Conservation (phyloP, 495 filamentous ascomycete genomes). For the Xylaria venustula region DNA sequence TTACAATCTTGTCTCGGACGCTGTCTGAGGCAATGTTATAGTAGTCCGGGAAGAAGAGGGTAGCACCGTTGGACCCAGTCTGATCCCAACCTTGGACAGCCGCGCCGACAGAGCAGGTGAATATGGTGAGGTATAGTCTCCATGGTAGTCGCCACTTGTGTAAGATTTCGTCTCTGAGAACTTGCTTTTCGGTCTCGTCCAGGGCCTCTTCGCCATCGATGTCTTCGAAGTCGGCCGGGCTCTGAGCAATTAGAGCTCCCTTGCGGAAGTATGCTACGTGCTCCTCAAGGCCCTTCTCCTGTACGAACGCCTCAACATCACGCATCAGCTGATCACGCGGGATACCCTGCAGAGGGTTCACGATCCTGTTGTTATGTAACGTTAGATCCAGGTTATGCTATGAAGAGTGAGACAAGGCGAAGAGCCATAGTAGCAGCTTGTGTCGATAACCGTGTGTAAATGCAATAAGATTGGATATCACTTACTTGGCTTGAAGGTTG, state of each 20-base stretch:
- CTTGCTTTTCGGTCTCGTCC: slow-evolving; percentile 50
- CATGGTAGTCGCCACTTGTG: slow-evolving; percentile 66
- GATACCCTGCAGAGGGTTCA: slow-evolving; percentile 61
- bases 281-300: slow-evolving; percentile 49
- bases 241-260: slow-evolving; percentile 66
- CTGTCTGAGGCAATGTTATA: slow-evolving; percentile 44
- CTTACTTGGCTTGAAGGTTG: slow-evolving; percentile 48
- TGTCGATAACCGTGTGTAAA: not conserved
- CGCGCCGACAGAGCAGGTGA: slow-evolving; percentile 70
- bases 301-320: slow-evolving; percentile 56
- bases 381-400: slow-evolving; percentile 14
- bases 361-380: slow-evolving; percentile 35
- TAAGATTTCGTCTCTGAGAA: slow-evolving; percentile 55
- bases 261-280: slow-evolving; percentile 52
- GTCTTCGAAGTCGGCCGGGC: slow-evolving; percentile 52
- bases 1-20: slow-evolving; percentile 50
- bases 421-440: not conserved
- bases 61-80: slow-evolving; percentile 74
- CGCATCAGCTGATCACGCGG: slow-evolving; percentile 50
- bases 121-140: slow-evolving; percentile 62
- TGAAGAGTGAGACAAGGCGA: not conserved
- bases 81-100: slow-evolving; percentile 75
- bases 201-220: slow-evolving; percentile 52
- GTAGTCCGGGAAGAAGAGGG: slow-evolving; percentile 58
- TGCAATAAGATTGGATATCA: not conserved